Evolutionary conservation across 2,329 filamentous ascomycete species (phyloP).

Genomic region (Pseudocercospora cruenta): DNA sequence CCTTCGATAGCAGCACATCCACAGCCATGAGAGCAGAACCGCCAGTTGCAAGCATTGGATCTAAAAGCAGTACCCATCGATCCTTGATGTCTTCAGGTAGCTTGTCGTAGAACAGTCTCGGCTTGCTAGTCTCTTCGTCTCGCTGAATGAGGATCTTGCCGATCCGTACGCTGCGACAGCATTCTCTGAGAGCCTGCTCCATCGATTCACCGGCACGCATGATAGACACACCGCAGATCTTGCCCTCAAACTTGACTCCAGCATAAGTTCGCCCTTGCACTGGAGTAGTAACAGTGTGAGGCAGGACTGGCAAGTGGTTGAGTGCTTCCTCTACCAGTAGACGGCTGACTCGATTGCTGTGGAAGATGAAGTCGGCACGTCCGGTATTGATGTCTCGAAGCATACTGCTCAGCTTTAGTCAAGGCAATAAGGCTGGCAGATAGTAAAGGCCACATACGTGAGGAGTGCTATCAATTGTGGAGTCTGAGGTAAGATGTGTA

Average conservation of each 20-base stretch:
- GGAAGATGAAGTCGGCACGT: constrained; percentile 97
- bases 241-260: constrained; percentile 93
- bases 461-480: constrained; percentile 95
- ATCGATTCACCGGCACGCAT: constrained; percentile 98
- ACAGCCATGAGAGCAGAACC: constrained; percentile 97
- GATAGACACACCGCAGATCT: constrained; percentile 97
- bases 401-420: constrained; percentile 64
- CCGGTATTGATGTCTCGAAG: constrained; percentile 89
- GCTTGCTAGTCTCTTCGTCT: constrained; percentile 90
- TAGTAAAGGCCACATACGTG: constrained; percentile 70
- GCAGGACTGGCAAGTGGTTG: constrained; percentile 91
- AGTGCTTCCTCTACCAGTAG: constrained; percentile 95
- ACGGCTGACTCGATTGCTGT: constrained; percentile 97
- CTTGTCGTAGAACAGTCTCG: constrained; percentile 97
- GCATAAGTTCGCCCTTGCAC: constrained; percentile 79
- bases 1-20: constrained; percentile 84
- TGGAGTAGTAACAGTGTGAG: constrained; percentile 86
- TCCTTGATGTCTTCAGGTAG: constrained; percentile 90
- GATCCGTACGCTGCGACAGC: constrained; percentile 95
- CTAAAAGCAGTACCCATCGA: constrained; percentile 88
- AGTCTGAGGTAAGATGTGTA: constrained; percentile 87
- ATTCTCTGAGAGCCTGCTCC: constrained; percentile 95
- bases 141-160: constrained; percentile 98
- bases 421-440: not conserved
- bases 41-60: constrained; percentile 99